These are phyloP conservation scores for Neonectria ditissima DNA, from an alignment of 2,329 filamentous ascomycete species.

Conservation along the genomic window DNA sequence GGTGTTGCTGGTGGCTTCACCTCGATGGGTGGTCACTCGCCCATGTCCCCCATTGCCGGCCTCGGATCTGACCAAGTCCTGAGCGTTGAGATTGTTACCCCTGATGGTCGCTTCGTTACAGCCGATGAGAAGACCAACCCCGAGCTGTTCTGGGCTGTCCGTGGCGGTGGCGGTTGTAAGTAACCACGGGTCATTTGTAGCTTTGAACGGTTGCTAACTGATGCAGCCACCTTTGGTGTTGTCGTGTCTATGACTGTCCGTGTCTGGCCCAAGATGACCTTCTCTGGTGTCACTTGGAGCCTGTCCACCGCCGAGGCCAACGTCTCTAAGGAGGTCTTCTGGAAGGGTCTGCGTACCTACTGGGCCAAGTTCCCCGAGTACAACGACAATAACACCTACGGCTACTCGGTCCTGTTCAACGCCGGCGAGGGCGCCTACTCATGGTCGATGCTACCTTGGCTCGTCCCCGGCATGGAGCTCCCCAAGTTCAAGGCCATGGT, in stretches of 20 bases:
- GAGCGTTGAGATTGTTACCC: conserved; percentile 60
- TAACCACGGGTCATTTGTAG: not conserved
- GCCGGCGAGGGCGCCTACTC: conserved; percentile 37
- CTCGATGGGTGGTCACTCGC: conserved; percentile 61
- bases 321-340: conserved; percentile 48
- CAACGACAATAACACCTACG: conserved; percentile 46
- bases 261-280: conserved; percentile 48
- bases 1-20: conserved; percentile 46
- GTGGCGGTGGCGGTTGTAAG: conserved; percentile 54
- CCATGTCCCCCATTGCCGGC: conserved; percentile 57
- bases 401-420: conserved; percentile 41
- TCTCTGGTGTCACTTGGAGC: conserved; percentile 51
- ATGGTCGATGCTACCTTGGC: conserved; percentile 50
- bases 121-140: conserved; percentile 55
- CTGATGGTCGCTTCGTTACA: conserved; percentile 56
- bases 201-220: conserved; percentile 34
- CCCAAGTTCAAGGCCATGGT: conserved; percentile 49
- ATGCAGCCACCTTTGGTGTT: conserved; percentile 56
- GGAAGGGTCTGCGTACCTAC: conserved; percentile 48
- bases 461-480: conserved; percentile 51
- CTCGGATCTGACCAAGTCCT: conserved; percentile 62
- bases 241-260: conserved; percentile 53
- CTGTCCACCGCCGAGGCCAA: conserved; percentile 48
- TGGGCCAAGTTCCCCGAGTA: conserved; percentile 49
- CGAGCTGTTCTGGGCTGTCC: conserved; percentile 64